phyloP scores from a whole-genome alignment of 768 basidiomycete species.

The Termitomyces sp. region DNA sequence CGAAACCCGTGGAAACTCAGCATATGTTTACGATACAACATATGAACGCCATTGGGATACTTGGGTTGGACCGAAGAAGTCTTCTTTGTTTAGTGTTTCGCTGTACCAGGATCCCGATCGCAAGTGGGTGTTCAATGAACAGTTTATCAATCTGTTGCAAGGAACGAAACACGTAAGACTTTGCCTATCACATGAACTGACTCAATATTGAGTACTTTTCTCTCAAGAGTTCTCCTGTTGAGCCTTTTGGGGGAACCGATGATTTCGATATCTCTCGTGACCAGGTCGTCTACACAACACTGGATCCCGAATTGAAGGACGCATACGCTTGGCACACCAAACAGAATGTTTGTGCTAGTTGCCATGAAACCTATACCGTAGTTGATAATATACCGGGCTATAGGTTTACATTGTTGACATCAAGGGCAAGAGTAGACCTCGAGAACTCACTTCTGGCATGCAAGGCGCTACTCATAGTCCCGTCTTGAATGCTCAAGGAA shows the following conservation, averaged over 20 bases:
- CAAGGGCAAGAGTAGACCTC: conserved; percentile 40
- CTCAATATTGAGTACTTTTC: neutral
- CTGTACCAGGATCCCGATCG: conserved; percentile 42
- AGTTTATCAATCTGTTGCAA: conserved; percentile 55
- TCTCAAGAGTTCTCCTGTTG: conserved; percentile 63
- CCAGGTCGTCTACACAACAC: conserved; percentile 79
- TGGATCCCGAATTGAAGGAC: conserved; percentile 70
- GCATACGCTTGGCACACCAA: conserved; percentile 88
- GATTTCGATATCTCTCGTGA: conserved; percentile 72
- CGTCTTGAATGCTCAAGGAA: conserved; percentile 58
- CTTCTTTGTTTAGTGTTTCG: conserved; percentile 66
- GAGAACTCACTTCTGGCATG: conserved; percentile 73
- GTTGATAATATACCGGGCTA: neutral
- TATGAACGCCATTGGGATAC: conserved; percentile 78
- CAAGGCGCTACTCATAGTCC: conserved; percentile 83
- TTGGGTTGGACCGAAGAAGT: conserved; percentile 69
- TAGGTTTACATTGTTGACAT: conserved; percentile 72
- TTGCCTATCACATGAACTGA: neutral
- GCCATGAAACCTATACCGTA: neutral
- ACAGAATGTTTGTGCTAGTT: conserved; percentile 52
- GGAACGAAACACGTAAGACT: conserved; percentile 65
- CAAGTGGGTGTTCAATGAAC: conserved; percentile 47
- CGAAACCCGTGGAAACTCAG: conserved; percentile 68
- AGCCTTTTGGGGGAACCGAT: conserved; percentile 81
- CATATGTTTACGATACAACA: conserved; percentile 61